phyloP scores from a whole-genome alignment of 225 moss, liverwort and hornwort species.

The Marchantia paleacea region DNA sequence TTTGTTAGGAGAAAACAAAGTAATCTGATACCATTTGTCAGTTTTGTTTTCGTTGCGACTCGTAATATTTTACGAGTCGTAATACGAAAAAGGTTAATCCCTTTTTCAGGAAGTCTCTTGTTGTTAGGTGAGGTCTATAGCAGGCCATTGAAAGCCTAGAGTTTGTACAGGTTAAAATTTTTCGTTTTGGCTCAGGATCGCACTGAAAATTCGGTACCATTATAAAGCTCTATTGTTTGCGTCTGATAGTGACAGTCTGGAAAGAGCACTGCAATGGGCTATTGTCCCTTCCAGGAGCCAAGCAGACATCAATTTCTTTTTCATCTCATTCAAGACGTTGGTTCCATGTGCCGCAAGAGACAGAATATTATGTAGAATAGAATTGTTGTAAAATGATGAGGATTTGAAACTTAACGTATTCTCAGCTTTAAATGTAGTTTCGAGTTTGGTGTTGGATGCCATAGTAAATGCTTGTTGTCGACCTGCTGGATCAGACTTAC shows the following conservation, averaged over 20 bases:
- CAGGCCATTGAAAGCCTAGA: not conserved
- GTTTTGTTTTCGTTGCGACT: not conserved
- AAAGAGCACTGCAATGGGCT: no score
- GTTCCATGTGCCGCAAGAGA: not conserved
- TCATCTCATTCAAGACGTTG: no score
- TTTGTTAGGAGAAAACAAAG: not conserved
- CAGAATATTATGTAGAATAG: not conserved
- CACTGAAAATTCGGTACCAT: no score
- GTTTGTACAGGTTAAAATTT: not conserved
- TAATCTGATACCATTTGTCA: not conserved
- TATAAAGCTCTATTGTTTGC: no score
- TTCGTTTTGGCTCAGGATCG: no score
- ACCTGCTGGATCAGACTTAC: constrained; percentile 12
- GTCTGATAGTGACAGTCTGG: no score
- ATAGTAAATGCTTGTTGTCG: not conserved
- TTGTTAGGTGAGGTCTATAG: not conserved
- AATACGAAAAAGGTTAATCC: not conserved
- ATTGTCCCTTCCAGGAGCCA: no score
- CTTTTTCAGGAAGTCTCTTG: not conserved
- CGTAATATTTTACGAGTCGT: not conserved
- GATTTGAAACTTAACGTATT: not conserved
- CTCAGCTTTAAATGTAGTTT: not conserved
- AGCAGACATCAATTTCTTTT: no score
- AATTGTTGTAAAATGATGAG: not conserved
- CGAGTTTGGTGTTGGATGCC: no score